Evolutionary conservation across 805 yeast species (phyloP).

Genomic region (Pichia cephalocereana): DNA sequence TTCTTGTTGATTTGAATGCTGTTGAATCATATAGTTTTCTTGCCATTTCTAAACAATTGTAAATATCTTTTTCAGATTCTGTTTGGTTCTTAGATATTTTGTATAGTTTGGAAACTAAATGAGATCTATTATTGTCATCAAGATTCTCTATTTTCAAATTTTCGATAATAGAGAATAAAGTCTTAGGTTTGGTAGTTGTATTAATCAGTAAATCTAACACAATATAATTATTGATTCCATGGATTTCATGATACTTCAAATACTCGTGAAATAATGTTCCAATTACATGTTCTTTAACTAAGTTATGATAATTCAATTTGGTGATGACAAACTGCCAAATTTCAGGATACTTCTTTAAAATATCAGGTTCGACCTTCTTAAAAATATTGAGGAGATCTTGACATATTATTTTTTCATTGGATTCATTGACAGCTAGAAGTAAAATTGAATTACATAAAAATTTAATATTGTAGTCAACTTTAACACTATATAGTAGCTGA

Average conservation of each 20-base stretch:
- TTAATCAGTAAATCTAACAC: conserved; percentile 18
- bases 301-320: conserved; percentile 17
- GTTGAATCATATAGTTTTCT: conserved; percentile 14
- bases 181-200: conserved; percentile 9
- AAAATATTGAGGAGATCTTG: conserved; percentile 14
- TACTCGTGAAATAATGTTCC: conserved; percentile 14
- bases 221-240: conserved; percentile 6
- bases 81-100: conserved; percentile 14
- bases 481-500: conserved; percentile 10
- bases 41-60: conserved; percentile 18
- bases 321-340: conserved; percentile 22
- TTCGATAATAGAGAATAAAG: conserved; percentile 11
- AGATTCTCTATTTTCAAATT: conserved; percentile 8
- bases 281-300: conserved; percentile 12
- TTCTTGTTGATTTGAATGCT: conserved; percentile 14
- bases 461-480: conserved; percentile 22
- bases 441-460: conserved; percentile 23
- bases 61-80: conserved; percentile 4
- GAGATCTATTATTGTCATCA: conserved; percentile 21
- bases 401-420: conserved; percentile 10
- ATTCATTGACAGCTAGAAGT: conserved; percentile 13
- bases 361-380: conserved; percentile 11
- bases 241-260: conserved; percentile 4
- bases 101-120: conserved; percentile 20
- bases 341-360: conserved; percentile 21